phyloP scores from a whole-genome alignment of 305 asterid genomes.

The Solanum hybrid region DNA sequence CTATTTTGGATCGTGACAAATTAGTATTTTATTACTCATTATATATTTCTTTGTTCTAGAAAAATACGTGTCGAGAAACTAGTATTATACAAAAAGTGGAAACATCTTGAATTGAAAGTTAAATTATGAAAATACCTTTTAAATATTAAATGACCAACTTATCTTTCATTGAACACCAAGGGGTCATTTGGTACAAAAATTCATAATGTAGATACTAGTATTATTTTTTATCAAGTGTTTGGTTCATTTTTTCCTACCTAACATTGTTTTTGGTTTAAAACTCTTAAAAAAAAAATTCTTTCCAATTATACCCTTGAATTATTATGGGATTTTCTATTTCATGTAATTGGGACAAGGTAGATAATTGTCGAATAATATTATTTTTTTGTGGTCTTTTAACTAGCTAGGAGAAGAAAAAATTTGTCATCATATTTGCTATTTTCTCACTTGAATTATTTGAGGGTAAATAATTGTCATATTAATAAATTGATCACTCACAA shows the following conservation, averaged over 20 bases:
- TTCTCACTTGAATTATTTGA: too few relatives aligned
- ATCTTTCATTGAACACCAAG: neutral
- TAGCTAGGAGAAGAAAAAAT: too few relatives aligned
- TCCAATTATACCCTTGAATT: neutral
- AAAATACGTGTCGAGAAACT: neutral
- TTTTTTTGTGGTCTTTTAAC: too few relatives aligned
- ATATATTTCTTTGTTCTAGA: neutral
- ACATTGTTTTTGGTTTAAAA: neutral
- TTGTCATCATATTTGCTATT: too few relatives aligned
- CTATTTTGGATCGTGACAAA: neutral
- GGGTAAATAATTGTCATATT: too few relatives aligned
- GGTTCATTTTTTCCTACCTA: neutral
- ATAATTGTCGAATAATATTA: too few relatives aligned
- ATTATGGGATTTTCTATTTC: neutral
- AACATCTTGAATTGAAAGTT: neutral
- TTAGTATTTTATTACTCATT: neutral
- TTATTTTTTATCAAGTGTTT: neutral
- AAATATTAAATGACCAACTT: neutral
- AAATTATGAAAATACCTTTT: neutral
- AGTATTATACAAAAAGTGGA: neutral
- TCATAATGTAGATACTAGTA: neutral
- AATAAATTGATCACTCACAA: too few relatives aligned
- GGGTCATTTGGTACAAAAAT: neutral
- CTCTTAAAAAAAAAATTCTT: neutral
- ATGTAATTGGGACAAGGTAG: neutral